phyloP scores from a whole-genome alignment of 192 early-diverging fungal genomes.

The Irineochytrium annulatum region DNA sequence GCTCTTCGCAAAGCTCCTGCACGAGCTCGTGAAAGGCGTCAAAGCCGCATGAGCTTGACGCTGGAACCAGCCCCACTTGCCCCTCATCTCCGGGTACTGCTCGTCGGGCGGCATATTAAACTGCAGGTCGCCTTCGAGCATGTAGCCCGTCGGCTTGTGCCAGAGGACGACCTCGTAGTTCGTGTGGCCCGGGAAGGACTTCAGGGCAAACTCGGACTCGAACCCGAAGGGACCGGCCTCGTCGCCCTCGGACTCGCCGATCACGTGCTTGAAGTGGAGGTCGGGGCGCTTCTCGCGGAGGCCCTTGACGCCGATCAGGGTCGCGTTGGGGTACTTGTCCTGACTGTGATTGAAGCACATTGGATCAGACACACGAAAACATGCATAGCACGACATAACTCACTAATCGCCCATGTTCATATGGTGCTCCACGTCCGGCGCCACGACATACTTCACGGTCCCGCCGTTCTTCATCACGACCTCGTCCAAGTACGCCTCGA shows the following conservation, averaged over 20 bases:
- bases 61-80: too few relatives aligned
- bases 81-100: too few relatives aligned
- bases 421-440: conserved; percentile 22
- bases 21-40: too few relatives aligned
- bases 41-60: too few relatives aligned
- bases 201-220: conserved; percentile 11
- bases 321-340: conserved; percentile 14
- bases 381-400: too few relatives aligned
- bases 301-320: conserved; percentile 17
- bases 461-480: not conserved
- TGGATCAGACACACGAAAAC: too few relatives aligned
- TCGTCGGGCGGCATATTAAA: conserved; percentile 20
- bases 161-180: conserved; percentile 19
- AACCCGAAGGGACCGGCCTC: conserved; percentile 5
- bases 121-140: conserved; percentile 12
- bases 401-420: conserved; percentile 12
- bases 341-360: too few relatives aligned
- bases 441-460: conserved; percentile 9
- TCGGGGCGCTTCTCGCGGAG: conserved; percentile 11
- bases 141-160: conserved; percentile 7
- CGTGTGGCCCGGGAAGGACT: conserved; percentile 6
- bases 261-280: conserved; percentile 2
- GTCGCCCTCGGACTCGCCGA: conserved; percentile 2
- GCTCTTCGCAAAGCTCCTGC: too few relatives aligned
- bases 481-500: not conserved